Evolutionary conservation across 2,329 filamentous ascomycete species (phyloP).

Genomic region (Verticillium isaacii): DNA sequence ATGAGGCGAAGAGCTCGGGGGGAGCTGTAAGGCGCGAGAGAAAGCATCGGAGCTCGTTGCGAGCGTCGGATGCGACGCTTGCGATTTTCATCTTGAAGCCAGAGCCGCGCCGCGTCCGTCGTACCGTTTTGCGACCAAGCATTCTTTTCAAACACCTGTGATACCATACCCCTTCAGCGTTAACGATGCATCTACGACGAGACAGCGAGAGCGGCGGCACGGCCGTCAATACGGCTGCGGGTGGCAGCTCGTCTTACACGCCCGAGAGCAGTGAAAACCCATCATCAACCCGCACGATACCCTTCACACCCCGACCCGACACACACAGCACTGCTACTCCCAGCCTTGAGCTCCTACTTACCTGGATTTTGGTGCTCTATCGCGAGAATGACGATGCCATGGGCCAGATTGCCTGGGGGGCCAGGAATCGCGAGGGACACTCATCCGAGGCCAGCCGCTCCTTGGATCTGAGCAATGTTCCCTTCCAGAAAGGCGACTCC

Average conservation of each 20-base stretch:
- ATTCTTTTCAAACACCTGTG: not conserved
- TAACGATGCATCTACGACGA: slow-evolving; percentile 11
- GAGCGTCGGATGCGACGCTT: not conserved
- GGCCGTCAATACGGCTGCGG: slow-evolving; percentile 6
- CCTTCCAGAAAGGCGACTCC: slow-evolving; percentile 11
- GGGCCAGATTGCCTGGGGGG: slow-evolving; percentile 12
- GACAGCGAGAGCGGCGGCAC: slow-evolving; percentile 12
- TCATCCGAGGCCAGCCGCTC: slow-evolving; percentile 2
- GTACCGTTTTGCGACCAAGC: not conserved
- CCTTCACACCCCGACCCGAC: not conserved
- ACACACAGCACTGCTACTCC: not conserved
- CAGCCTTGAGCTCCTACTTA: slow-evolving; percentile 14
- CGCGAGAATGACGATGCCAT: slow-evolving; percentile 15
- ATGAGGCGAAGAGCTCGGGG: not conserved
- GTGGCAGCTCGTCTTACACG: slow-evolving; percentile 2
- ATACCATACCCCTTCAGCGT: not conserved
- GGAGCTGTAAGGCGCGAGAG: not conserved
- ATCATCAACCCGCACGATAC: slow-evolving; percentile 11
- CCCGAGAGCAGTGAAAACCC: slow-evolving; percentile 5
- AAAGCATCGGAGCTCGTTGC: not conserved
- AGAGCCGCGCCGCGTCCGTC: not conserved
- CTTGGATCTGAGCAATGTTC: slow-evolving; percentile 9
- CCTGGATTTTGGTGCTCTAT: slow-evolving; percentile 17
- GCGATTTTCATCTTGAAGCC: not conserved
- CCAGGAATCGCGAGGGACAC: slow-evolving; percentile 2